Evolutionary conservation across 169 alveolate species (phyloP).

Genomic region (Eimeria zaria): DNA sequence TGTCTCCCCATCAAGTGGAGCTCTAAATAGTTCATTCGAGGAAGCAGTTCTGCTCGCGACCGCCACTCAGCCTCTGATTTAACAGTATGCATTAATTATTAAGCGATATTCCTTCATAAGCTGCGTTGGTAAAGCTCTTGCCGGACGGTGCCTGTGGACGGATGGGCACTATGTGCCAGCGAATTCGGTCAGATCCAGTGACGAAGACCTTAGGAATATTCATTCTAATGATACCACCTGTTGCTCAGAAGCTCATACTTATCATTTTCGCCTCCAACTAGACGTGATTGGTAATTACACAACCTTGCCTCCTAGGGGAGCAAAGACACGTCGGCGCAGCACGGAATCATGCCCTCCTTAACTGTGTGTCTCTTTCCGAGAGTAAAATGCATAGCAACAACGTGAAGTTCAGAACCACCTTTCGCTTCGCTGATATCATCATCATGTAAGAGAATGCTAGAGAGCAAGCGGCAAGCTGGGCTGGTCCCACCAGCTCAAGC

Average conservation of each 20-base stretch:
- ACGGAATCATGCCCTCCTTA: neutral
- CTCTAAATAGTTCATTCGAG: neutral
- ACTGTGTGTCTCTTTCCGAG: neutral
- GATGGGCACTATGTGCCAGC: neutral
- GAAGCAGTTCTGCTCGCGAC: neutral
- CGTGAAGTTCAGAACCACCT: too few relatives aligned
- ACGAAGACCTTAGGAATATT: neutral
- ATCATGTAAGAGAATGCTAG: neutral
- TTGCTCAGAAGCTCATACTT: neutral
- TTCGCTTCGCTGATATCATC: neutral
- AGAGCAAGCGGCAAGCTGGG: neutral
- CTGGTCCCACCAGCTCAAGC: conserved; percentile 52
- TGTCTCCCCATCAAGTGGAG: neutral
- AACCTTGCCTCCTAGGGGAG: conserved; percentile 18
- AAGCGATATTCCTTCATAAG: neutral
- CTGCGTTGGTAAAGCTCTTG: neutral
- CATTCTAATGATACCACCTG: neutral
- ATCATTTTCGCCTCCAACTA: neutral
- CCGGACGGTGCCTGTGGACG: neutral
- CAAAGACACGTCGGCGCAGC: conserved; percentile 72
- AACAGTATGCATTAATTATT: neutral
- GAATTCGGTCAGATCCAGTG: neutral
- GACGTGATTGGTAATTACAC: neutral
- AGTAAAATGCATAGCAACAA: neutral
- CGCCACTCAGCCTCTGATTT: neutral